Percentiles rank a stretch among this genome's conserved stretches.
Conservation (phyloP, 139 green algal species). For the Chlamydomonas applanata region DNA sequence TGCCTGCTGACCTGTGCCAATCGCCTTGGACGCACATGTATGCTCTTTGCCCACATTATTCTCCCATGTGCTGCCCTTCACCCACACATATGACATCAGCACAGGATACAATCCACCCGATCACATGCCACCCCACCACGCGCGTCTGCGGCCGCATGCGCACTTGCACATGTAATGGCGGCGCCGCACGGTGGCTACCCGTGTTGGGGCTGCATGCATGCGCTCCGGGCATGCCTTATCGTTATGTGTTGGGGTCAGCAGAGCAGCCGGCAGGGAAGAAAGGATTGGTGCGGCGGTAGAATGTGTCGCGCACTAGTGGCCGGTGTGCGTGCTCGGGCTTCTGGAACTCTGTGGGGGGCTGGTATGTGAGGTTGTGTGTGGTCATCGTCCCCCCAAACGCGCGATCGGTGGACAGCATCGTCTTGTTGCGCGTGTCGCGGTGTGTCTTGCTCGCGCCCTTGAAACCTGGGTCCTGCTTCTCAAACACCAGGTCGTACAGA, state of each 20-base stretch:
- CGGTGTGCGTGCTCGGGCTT: conserved; percentile 76
- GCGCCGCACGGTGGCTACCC: no score
- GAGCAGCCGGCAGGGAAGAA: conserved; percentile 54
- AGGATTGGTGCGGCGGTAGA: conserved; percentile 74
- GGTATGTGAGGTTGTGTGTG: conserved; percentile 40
- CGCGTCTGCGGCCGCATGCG: no score
- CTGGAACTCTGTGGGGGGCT: conserved; percentile 43
- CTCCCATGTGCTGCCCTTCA: no score
- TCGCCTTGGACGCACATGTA: no score
- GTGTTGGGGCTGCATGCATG: no score
- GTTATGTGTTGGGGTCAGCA: conserved; percentile 28
- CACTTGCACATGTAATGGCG: no score
- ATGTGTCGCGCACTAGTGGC: conserved; percentile 75
- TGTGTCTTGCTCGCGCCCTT: conserved; percentile 55
- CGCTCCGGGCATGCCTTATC: no score
- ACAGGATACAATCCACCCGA: no score
- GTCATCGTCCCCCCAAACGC: conserved; percentile 49
- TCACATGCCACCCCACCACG: no score
- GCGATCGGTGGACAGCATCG: conserved; percentile 57
- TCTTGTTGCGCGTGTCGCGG: conserved; percentile 77
- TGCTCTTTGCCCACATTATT: no score
- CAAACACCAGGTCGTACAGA: conserved; percentile 80
- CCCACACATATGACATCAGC: no score
- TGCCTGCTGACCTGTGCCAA: no score
- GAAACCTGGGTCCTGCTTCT: conserved; percentile 54